These are phyloP conservation scores for Seiridium cupressi DNA, from an alignment of 2,329 filamentous ascomycete species.

Conservation along the genomic window DNA sequence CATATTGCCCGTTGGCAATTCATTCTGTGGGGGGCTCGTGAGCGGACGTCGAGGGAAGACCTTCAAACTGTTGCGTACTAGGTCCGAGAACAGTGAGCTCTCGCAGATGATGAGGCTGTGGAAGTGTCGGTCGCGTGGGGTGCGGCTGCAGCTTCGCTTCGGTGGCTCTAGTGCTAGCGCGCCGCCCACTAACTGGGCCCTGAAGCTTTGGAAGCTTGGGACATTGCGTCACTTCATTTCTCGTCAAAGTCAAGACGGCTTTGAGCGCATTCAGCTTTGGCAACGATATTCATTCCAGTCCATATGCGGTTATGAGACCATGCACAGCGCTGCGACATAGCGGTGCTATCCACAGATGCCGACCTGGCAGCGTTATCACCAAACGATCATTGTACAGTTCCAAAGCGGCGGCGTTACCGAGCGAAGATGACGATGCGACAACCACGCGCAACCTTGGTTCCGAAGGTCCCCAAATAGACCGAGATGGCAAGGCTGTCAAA, in stretches of 20 bases:
- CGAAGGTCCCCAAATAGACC: constrained; percentile 33
- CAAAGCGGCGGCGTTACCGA: not conserved
- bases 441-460: not conserved
- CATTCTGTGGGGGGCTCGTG: constrained; percentile 25
- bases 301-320: constrained; percentile 30
- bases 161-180: not conserved
- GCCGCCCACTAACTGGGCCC: not conserved
- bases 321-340: constrained; percentile 23
- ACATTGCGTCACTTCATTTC: not conserved
- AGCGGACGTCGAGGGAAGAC: too few relatives aligned
- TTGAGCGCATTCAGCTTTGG: not conserved
- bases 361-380: not conserved
- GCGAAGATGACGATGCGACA: not conserved
- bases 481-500: constrained; percentile 38
- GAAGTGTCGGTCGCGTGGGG: not conserved
- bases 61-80: not conserved
- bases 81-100: not conserved
- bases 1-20: constrained; percentile 31
- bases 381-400: constrained; percentile 1
- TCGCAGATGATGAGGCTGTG: not conserved
- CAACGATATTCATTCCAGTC: not conserved
- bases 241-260: not conserved
- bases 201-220: not conserved
- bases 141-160: too few relatives aligned
- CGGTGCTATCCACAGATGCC: constrained; percentile 15